These are phyloP conservation scores for Colletotrichum aenigma DNA, from an alignment of 2,329 filamentous ascomycete species.

Conservation along the genomic window DNA sequence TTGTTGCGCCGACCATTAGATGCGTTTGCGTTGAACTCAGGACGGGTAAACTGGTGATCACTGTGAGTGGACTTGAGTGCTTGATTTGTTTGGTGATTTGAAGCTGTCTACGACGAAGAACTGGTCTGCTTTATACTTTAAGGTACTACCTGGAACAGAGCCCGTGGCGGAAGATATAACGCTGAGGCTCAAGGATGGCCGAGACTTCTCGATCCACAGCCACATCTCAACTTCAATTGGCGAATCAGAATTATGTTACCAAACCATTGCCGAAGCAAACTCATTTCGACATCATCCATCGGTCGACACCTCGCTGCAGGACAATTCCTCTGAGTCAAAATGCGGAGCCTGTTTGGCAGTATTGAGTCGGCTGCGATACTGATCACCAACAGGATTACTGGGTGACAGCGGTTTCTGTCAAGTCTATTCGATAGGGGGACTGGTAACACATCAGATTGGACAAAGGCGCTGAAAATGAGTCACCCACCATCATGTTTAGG, in stretches of 20 bases:
- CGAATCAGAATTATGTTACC: background rate
- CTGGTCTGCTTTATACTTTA: background rate
- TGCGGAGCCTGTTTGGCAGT: background rate
- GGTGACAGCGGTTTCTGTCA: background rate
- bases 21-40: background rate
- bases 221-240: background rate
- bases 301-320: background rate
- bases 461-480: background rate
- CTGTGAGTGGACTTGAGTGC: fast-evolving
- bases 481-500: background rate
- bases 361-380: background rate
- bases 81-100: background rate
- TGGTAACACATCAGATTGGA: background rate
- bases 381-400: background rate
- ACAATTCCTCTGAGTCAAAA: background rate
- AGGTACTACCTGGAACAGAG: background rate
- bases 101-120: fast-evolving
- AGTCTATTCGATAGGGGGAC: background rate
- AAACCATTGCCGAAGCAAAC: background rate
- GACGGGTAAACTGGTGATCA: background rate
- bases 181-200: background rate
- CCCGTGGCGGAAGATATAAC: background rate
- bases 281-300: background rate
- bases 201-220: background rate
- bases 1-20: background rate